Evolutionary conservation across 2,329 filamentous ascomycete genomes (phyloP).

Genomic region (Parastagonospora avenae): DNA sequence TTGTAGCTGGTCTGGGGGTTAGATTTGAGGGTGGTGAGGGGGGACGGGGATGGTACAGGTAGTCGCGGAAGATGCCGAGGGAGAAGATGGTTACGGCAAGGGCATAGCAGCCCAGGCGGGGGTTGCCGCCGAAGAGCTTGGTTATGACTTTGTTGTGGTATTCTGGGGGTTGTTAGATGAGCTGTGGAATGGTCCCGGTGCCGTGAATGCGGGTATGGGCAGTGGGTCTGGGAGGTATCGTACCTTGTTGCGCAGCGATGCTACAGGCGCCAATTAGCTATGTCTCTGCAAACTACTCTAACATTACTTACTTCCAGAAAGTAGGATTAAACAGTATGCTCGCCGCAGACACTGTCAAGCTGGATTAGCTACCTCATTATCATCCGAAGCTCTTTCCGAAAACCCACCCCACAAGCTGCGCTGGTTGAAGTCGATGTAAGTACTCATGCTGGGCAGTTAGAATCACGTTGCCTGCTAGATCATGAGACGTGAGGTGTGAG

Average conservation of each 20-base stretch:
- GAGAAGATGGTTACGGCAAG: conserved; percentile 90
- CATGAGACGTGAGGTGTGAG: not conserved
- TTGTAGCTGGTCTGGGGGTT: conserved; percentile 68
- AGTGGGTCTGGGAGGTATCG: conserved; percentile 17
- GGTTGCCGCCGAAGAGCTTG: conserved; percentile 79
- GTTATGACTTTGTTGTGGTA: conserved; percentile 91
- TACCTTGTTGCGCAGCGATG: conserved; percentile 82
- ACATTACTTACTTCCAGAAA: conserved; percentile 87
- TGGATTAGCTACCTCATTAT: conserved; percentile 1
- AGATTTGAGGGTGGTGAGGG: conserved; percentile 5
- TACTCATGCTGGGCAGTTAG: conserved; percentile 21
- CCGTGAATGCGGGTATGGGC: conserved; percentile 16
- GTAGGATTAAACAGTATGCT: conserved; percentile 94
- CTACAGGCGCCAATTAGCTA: conserved; percentile 51
- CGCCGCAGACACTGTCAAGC: conserved; percentile 70
- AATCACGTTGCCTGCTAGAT: not conserved
- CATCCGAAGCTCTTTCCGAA: not conserved
- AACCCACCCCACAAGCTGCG: conserved; percentile 54
- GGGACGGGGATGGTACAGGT: conserved; percentile 42
- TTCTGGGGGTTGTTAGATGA: conserved; percentile 60
- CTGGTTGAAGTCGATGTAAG: conserved; percentile 52
- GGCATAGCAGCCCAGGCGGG: conserved; percentile 82
- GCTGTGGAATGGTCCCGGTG: not conserved
- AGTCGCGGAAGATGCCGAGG: conserved; percentile 85
- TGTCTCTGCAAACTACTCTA: not conserved